Base-by-base conservation (phyloP, 176 grass and related monocot genomes). In the Saccharum officinarum region DNA sequence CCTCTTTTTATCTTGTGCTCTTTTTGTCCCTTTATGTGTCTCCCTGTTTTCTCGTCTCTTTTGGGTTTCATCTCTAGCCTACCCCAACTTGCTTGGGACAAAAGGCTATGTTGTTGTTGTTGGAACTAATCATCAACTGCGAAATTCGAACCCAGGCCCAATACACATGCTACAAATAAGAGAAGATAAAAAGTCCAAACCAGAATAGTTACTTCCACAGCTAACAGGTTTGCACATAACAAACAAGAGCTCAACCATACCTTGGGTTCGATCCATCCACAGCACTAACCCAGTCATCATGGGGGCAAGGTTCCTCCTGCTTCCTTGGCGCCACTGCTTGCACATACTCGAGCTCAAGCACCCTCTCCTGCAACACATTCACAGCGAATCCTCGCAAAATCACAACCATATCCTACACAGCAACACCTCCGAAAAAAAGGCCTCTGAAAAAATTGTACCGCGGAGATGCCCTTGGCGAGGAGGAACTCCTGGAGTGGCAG, bases 281-380 rank as follows among this genome's bases (percentile, higher is more conserved):
- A 0, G 97, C 86, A 57, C 93, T 94, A 67, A 99, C 92, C 97
- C 97, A 99, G 76, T 99, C 93, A 84, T 99, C 97, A 44, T 99
- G 97, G 2, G 93, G 89, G 41, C 86, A 88, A 52, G 97, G 93
- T 34, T 91, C 52, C 73, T 96, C 80, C 70, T 94, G 94, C 84
- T 92, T 99, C 88, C 79, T 89, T 13, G 97, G 97, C 8, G 75
- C 90, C 15, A 99, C 88, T 0, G 94, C 94, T 71, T 86, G 94
- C 22, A 94, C 89, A 33, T 99, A 99, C 63, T 99, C 97, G 46
- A 99, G 91, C 78, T 99, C 97, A 82, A 99, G 93, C 67, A 91
- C 88, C 84, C 89, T 94, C 76, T 99, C 97, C 97, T 99, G 86
- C 49, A 92, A 77, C 59, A 76, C 1, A 26, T 17, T 64, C 59